These are phyloP conservation scores for Solioccasus polychromus DNA, from an alignment of 768 basidiomycete species.

Conservation along the genomic window DNA sequence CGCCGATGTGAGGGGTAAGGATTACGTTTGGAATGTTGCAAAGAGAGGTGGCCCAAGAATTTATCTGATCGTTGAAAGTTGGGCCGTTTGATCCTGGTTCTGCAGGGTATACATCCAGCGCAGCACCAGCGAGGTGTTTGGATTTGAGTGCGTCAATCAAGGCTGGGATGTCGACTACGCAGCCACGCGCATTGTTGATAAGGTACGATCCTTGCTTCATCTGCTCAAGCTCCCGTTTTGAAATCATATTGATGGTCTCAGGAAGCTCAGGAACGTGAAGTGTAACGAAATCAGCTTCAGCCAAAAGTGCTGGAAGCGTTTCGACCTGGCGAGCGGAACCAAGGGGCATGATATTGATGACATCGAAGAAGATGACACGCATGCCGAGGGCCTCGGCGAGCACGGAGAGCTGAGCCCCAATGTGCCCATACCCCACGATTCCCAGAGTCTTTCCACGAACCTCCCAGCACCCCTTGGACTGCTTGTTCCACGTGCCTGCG, in stretches of 20 bases:
- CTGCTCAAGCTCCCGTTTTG: conserved; percentile 64
- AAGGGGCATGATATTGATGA: conserved; percentile 96
- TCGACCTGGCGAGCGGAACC: conserved; percentile 92
- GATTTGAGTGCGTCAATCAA: conserved; percentile 77
- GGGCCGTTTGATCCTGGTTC: conserved; percentile 93
- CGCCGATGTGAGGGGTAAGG: conserved; percentile 97
- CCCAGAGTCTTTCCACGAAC: conserved; percentile 96
- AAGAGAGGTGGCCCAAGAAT: conserved; percentile 77
- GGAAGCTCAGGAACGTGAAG: conserved; percentile 96
- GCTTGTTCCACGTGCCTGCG: conserved; percentile 95
- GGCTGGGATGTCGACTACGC: conserved; percentile 92
- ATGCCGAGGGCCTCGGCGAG: conserved; percentile 96
- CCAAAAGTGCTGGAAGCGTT: conserved; percentile 67
- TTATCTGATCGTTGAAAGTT: conserved; percentile 85
- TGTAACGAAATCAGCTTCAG: conserved; percentile 87
- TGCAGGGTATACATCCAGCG: conserved; percentile 91
- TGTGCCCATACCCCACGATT: conserved; percentile 98
- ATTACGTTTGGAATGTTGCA: conserved; percentile 84
- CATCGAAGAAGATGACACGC: conserved; percentile 92
- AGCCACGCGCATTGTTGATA: conserved; percentile 97
- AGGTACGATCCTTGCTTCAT: conserved; percentile 97
- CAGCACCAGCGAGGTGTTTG: conserved; percentile 83
- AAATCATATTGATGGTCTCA: conserved; percentile 95
- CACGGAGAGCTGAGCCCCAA: conserved; percentile 95
- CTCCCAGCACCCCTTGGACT: conserved; percentile 98